Conservation (phyloP, 257 asterid species). For the Cruciata laevipes region DNA sequence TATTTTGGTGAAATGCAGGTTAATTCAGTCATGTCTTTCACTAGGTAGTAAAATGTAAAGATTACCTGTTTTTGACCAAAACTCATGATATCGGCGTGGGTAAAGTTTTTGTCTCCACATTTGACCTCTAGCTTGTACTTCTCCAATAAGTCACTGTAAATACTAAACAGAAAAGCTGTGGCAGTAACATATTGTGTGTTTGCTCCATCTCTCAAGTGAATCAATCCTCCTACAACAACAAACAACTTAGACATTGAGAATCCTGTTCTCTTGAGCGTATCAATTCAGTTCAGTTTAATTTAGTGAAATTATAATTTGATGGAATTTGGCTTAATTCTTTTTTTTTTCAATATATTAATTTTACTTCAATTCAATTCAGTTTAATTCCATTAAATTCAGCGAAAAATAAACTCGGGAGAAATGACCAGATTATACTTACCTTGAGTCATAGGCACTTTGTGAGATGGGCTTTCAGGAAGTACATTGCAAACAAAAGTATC, state of each 20-base stretch:
- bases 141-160: constrained; percentile 46
- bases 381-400: no score
- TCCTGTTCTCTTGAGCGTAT: no score
- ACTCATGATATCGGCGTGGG: constrained; percentile 27
- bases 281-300: no score
- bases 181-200: constrained; percentile 71
- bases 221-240: constrained; percentile 45
- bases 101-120: constrained; percentile 38
- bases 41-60: not conserved
- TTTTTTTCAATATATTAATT: no score
- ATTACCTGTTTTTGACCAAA: constrained; percentile 69
- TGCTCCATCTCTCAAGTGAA: constrained; percentile 76
- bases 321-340: no score
- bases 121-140: constrained; percentile 35
- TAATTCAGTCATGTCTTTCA: no score
- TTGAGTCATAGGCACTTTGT: constrained; percentile 54
- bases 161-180: constrained; percentile 53
- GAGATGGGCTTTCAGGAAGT: constrained; percentile 66
- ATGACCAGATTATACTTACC: constrained; percentile 36
- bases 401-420: no score
- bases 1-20: no score
- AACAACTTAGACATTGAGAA: not conserved
- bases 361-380: no score
- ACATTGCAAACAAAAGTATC: constrained; percentile 54
- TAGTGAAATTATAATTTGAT: no score